Base-by-base conservation (phyloP, 2,329 filamentous ascomycete genomes). In the Sordariomycetes sp. region DNA sequence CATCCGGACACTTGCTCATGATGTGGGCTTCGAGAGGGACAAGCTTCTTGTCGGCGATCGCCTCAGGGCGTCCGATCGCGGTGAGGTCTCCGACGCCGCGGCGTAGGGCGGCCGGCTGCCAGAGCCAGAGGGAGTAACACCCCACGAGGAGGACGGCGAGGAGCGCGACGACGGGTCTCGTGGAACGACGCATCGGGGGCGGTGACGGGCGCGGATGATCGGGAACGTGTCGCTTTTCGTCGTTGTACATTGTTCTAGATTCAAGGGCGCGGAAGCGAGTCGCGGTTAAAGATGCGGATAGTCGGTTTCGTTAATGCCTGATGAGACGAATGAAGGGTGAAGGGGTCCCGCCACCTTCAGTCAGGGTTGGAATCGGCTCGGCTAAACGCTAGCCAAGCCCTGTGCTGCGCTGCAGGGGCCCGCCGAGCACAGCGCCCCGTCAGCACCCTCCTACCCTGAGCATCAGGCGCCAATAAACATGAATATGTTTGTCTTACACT, bases 1-100 rank as follows among this genome's bases (percentile, higher is more conserved):
- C 91, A 72, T 99, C 94, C 0, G 93, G 92, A 67, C 94, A 99
- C 78, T 97, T 97, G 74, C 86, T 89, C 87, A 97, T 99, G 65
- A 97, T 94, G 71, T 97, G 93, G 59, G 90, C 89, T 70, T 99
- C 94, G 2, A 99, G 74, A 3, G 90, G 88, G 4, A 97, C 87
- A 59, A 77, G 72, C 52, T 61, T 62, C 56, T 62, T 59, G 18
- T 22, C 20, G 20, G 12, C 43, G 8, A 11, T 22, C 11, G 16
- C 18, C 4, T 22, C 43, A 10, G 43, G 32, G 60, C 55, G 28
- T 53, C 46, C 58, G 60, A 52, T 59, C 59, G 34, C 59, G 60
- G 16, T 59, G 61, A 55, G 60, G 32, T 11, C 24, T 12, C 35
- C 32, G 46, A 22, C 25, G 35, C 32, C 24, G 43, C 24, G 32